phyloP scores from a whole-genome alignment of 345 rosid genomes.

The Ricinus communis region DNA sequence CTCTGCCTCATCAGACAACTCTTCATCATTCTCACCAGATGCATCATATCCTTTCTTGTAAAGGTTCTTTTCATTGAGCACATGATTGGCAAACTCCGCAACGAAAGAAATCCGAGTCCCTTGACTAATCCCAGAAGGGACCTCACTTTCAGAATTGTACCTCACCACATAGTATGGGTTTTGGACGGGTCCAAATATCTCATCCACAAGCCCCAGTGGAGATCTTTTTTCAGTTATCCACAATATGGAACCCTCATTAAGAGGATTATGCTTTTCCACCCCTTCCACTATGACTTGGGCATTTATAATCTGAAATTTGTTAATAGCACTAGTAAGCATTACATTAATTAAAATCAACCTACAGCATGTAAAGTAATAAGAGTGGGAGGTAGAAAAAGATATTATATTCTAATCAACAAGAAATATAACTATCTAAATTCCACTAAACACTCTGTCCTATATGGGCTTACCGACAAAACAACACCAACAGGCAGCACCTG shows the following conservation, averaged over 20 bases:
- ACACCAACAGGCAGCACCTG: slow-evolving; percentile 72
- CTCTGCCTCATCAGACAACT: slow-evolving; percentile 70
- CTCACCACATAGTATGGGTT: slow-evolving; percentile 83
- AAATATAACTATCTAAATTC: neutral
- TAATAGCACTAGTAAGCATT: neutral
- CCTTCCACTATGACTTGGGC: slow-evolving; percentile 89
- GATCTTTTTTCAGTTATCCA: slow-evolving; percentile 72
- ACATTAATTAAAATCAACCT: neutral
- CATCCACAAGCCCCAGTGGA: slow-evolving; percentile 82
- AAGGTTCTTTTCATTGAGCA: slow-evolving; percentile 66
- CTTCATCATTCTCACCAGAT: slow-evolving; percentile 94
- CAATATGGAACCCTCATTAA: slow-evolving; percentile 77
- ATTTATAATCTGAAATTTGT: slow-evolving; percentile 52
- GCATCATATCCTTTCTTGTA: slow-evolving; percentile 95
- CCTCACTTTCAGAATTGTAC: slow-evolving; percentile 84
- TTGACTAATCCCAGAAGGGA: slow-evolving; percentile 57
- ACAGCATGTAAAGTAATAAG: neutral
- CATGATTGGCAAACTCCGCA: slow-evolving; percentile 70
- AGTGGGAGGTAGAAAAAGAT: too few relatives aligned
- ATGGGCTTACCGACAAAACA: slow-evolving; percentile 68
- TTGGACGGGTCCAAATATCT: slow-evolving; percentile 92
- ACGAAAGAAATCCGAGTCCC: slow-evolving; percentile 76
- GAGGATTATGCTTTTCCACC: slow-evolving; percentile 70
- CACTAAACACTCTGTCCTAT: neutral
- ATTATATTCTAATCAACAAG: neutral